These are phyloP conservation scores for Teratosphaeria zuluensis DNA, from an alignment of 2,329 filamentous ascomycete genomes.

Conservation along the genomic window DNA sequence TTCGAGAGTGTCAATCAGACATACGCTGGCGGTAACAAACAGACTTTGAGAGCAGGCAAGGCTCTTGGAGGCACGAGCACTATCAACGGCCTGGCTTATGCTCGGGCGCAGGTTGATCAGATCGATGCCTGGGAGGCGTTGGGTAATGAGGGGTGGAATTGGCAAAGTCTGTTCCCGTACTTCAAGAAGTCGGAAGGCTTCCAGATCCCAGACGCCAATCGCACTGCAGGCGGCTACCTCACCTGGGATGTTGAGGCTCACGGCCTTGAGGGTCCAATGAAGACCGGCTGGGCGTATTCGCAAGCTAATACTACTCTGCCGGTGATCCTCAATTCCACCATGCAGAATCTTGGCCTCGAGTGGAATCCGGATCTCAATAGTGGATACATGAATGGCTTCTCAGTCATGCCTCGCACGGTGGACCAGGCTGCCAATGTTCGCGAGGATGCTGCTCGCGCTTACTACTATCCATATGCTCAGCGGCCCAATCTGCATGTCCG, in stretches of 20 bases:
- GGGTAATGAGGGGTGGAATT: slow-evolving; percentile 30
- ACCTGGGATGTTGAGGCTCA: slow-evolving; percentile 4
- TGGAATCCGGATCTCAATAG: slow-evolving; percentile 11
- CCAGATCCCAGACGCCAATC: not conserved
- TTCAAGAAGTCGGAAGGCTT: slow-evolving; percentile 27
- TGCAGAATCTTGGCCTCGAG: slow-evolving; percentile 37
- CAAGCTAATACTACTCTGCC: slow-evolving; percentile 8
- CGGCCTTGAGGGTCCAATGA: slow-evolving; percentile 1
- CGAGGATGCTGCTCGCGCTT: not conserved
- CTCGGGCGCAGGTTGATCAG: slow-evolving; percentile 18
- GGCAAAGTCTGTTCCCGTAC: slow-evolving; percentile 20
- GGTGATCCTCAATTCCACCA: slow-evolving; percentile 21
- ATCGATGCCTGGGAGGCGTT: slow-evolving; percentile 28
- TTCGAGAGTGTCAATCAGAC: not conserved
- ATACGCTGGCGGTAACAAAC: not conserved
- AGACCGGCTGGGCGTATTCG: slow-evolving; percentile 27
- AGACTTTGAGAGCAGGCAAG: not conserved
- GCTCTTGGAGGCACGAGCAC: slow-evolving; percentile 27
- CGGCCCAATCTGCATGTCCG: not conserved
- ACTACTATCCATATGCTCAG: not conserved
- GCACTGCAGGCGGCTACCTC: slow-evolving; percentile 2
- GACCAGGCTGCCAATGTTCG: not conserved
- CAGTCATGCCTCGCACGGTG: not conserved
- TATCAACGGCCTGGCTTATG: slow-evolving; percentile 25
- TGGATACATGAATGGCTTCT: not conserved